Conservation (phyloP, 805 yeast species). For the Scheffersomyces coipomensis region DNA sequence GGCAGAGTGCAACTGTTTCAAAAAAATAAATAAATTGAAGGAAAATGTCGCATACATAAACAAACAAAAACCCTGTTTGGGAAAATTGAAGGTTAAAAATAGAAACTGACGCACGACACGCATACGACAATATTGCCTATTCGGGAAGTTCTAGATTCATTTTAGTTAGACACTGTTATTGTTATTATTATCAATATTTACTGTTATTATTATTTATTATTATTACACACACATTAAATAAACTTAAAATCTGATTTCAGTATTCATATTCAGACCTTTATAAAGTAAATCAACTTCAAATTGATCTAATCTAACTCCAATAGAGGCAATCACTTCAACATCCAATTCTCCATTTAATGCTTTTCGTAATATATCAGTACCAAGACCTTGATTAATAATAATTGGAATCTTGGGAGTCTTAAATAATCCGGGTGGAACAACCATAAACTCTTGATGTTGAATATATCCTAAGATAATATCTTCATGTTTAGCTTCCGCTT, state of each 20-base stretch:
- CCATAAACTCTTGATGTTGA: constrained; percentile 35
- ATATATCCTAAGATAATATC: constrained; percentile 47
- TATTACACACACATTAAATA: background rate
- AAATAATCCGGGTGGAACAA: constrained; percentile 52
- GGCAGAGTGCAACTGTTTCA: no score
- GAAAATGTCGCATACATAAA: background rate
- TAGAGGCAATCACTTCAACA: constrained; percentile 45
- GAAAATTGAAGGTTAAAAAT: background rate
- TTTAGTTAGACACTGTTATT: no score
- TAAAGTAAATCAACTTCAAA: constrained; percentile 44
- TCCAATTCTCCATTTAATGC: constrained; percentile 51
- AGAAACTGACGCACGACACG: background rate
- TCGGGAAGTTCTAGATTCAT: background rate
- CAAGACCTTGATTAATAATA: constrained; percentile 43
- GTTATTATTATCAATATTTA: no score
- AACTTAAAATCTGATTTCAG: constrained; percentile 34
- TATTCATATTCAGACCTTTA: constrained; percentile 41
- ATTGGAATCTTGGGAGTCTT: constrained; percentile 52
- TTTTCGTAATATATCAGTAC: constrained; percentile 47
- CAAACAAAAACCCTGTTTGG: background rate
- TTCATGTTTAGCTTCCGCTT: constrained; percentile 49
- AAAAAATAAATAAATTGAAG: no score
- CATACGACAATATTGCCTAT: background rate
- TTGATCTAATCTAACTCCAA: constrained; percentile 37
- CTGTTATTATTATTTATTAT: no score